phyloP scores from a whole-genome alignment of 2,329 filamentous ascomycete species.

The Grosmannia huntii region DNA sequence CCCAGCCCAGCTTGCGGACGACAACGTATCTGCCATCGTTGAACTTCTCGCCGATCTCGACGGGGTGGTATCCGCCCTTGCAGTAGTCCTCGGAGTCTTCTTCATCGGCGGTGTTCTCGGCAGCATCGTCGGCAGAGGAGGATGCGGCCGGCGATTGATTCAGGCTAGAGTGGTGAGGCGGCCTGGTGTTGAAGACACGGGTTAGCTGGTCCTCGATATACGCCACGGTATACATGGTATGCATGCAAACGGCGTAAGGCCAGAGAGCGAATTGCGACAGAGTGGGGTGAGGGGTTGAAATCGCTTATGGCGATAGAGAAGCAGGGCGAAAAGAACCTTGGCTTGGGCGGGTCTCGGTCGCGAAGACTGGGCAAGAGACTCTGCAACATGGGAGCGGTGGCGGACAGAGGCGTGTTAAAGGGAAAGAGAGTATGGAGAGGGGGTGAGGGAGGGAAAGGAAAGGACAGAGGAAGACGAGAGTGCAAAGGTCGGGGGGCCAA shows the following conservation, averaged over 20 bases:
- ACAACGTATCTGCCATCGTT: slow-evolving; percentile 96
- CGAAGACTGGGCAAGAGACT: slow-evolving; percentile 16
- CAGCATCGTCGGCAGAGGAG: slow-evolving; percentile 67
- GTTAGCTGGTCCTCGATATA: slow-evolving; percentile 16
- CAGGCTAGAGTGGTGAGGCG: slow-evolving; percentile 42
- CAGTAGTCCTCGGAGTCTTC: slow-evolving; percentile 99
- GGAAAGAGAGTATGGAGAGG: background rate
- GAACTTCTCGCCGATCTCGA: slow-evolving; percentile 88
- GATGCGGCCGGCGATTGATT: slow-evolving; percentile 64
- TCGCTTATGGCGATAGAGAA: background rate
- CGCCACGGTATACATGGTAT: background rate
- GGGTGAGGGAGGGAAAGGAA: background rate
- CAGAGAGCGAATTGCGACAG: background rate
- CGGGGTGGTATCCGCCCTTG: slow-evolving; percentile 96
- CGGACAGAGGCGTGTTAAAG: background rate
- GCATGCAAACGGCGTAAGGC: background rate
- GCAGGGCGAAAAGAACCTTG: slow-evolving; percentile 13
- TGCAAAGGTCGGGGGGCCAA: background rate
- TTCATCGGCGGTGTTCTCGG: slow-evolving; percentile 91
- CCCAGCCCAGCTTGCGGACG: slow-evolving; percentile 93
- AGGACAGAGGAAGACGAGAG: background rate
- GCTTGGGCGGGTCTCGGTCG: slow-evolving; percentile 16
- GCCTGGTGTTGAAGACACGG: background rate
- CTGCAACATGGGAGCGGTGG: slow-evolving; percentile 14
- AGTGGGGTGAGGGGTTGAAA: background rate